phyloP scores from a whole-genome alignment of 345 rosid genomes.

The Populus alba region DNA sequence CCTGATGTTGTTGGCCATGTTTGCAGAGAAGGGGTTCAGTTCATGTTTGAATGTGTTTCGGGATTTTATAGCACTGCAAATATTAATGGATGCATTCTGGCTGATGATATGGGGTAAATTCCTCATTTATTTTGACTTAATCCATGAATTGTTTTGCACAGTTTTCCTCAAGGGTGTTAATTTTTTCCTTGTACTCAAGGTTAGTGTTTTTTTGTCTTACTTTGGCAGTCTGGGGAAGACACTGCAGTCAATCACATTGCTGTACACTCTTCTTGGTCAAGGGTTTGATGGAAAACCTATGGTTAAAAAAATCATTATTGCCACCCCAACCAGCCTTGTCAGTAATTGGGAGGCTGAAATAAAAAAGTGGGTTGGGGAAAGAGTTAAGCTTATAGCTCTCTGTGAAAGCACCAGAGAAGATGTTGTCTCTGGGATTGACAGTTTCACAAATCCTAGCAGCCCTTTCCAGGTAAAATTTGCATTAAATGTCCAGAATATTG shows the following conservation, averaged over 20 bases:
- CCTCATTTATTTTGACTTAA: constrained; percentile 16
- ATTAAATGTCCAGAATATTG: constrained; percentile 14
- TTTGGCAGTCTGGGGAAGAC: constrained; percentile 93
- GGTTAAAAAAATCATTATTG: constrained; percentile 87
- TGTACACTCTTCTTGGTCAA: constrained; percentile 83
- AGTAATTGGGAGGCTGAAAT: constrained; percentile 99
- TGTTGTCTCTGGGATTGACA: constrained; percentile 83
- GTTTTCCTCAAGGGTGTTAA: neutral
- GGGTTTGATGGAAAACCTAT: constrained; percentile 93
- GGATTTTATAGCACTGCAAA: constrained; percentile 53
- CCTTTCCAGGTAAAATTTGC: constrained; percentile 62
- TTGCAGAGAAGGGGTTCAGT: constrained; percentile 98
- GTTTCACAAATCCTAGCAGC: constrained; percentile 60
- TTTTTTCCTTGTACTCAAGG: constrained; percentile 2
- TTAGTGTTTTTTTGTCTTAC: constrained; percentile 12
- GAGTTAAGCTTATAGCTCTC: constrained; percentile 83
- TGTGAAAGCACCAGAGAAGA: constrained; percentile 96
- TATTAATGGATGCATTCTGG: constrained; percentile 91
- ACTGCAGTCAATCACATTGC: constrained; percentile 83
- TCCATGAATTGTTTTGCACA: neutral
- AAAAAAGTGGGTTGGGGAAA: constrained; percentile 87
- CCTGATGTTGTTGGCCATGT: neutral
- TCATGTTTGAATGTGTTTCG: constrained; percentile 94
- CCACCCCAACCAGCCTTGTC: constrained; percentile 98
- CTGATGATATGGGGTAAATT: constrained; percentile 98